Evolutionary conservation across 2,329 filamentous ascomycete species (phyloP), one percentile per base, ranked within the genome.

Genomic region (Curvularia hawaiiensis): DNA sequence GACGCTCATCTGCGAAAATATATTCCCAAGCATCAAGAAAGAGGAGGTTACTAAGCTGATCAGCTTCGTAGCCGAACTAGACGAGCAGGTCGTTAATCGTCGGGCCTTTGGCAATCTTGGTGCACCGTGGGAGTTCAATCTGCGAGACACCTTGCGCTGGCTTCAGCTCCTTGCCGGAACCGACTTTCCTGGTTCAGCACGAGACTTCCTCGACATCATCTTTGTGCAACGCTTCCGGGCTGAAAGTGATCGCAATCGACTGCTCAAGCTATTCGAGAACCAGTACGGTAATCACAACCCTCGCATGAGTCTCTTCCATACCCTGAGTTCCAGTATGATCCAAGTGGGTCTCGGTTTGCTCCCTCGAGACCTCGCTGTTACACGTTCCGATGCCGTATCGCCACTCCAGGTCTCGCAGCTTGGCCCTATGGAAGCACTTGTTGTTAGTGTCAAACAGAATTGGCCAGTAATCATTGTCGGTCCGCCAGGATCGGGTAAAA

Each of bases 51-150:
- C 82, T 26, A 85, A 83, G 40, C 80, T 97, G 50, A 92, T 97
- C 31, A 79, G 82, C 24, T 96, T 97, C 70, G 88, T 97, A n/a
- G 88, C 88, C 1, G 80, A 82, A n/a, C 80, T 98, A 10, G 92
- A 97, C 61, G 82, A 85, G 30, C 85, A 90, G 35, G 86, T 96
- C 26, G 82, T 87, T 4, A 80, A 83, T 28, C 77, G 79, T 43
- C 79, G 82, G 48, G 75, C 74, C 8, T 81, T 89, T 60, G 86
- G 85, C 38, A 75, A 78, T 12, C 73, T 81, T 40, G 87, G 87
- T 44, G 90, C 89, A 7, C 95, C 96, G 1, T 99, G 92, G 95
- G 95, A 97, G 71, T 95, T 97, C 74, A 99, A 97, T 69, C 79
- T 99, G 62, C 89, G 92, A 75, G 94, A 98, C 75, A 91, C 92